Base-by-base conservation (phyloP, 225 moss, liverwort and hornwort species). In the Marchantia paleacea region DNA sequence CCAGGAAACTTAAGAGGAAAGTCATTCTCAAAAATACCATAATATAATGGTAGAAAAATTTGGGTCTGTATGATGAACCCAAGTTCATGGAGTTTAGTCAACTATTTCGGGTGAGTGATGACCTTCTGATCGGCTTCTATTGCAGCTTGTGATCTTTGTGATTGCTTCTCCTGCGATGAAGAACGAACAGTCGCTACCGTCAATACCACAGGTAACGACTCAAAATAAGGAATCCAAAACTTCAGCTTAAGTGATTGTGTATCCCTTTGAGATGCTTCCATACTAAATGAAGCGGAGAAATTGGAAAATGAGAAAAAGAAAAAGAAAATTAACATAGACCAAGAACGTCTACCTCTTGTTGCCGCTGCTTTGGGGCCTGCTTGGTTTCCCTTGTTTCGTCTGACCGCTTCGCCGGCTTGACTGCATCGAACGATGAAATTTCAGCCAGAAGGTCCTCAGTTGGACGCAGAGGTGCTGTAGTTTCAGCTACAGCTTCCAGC, bases 401-500 rank as follows among this genome's bases (percentile, higher is more conserved):
- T 31, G 75, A 53, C 12, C 54, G 54, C 31, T 60, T 60, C 0
- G 66, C 78, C 8, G 78, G 78, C 65, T 78, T 26, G 51, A 12
- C 26, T 78, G 64, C 25, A 3, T 15, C 52, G 51, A n/a, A 15
- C 26, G 48, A 31, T 24, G 78, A 52, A 75, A 80, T 85, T 76
- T 90, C 90, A 78, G 89, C 82, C 75, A 96, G 75, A 66, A 96
- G 92, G 55, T 92, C 92, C 66, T 89, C 86, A 57, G 87, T 84
- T 48, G 86, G 78, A 50, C 89, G 92, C 67, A 91, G 75, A 64
- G 89, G 91, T 78, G 92, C 91, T 30, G 88, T 89, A 63, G 92
- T 91, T 85, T 92, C 94, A 60, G 96, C 96, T 26, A 96, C 80
- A 65, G 51, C 88, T 84, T 96, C 94, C 82, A 96, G 72, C 26